phyloP scores from a whole-genome alignment of 352 stramenopile genomes.

The Thalassiosira sp. region DNA sequence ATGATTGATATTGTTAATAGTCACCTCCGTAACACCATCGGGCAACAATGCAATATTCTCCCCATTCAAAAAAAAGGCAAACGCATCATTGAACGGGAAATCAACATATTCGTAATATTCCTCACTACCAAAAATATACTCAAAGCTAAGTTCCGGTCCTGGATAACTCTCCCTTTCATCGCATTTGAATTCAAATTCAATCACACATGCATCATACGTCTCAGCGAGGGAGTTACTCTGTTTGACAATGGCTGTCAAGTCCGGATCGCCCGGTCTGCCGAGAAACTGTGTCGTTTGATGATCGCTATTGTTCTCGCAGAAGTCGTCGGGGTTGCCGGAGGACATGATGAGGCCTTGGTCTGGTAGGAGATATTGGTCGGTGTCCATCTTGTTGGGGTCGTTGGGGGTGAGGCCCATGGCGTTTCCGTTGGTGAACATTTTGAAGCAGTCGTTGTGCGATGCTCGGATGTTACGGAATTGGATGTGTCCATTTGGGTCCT shows the following conservation, averaged over 20 bases:
- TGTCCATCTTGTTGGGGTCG: not conserved
- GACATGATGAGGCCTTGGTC: conserved; percentile 29
- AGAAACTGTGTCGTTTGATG: conserved; percentile 4
- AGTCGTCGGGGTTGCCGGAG: conserved; percentile 20
- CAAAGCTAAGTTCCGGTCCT: conserved; percentile 7
- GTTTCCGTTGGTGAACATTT: conserved; percentile 18
- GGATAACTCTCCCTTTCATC: not conserved
- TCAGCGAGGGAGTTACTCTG: not conserved
- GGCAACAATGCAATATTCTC: conserved; percentile 36
- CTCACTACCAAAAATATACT: conserved; percentile 41
- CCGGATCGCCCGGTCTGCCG: not conserved
- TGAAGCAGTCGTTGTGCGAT: conserved; percentile 3
- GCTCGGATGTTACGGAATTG: conserved; percentile 31
- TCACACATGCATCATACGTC: conserved; percentile 26
- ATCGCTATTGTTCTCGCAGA: conserved; percentile 19
- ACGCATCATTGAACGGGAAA: conserved; percentile 29
- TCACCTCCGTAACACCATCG: conserved; percentile 9
- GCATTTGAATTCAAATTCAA: conserved; percentile 42
- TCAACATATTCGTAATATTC: conserved; percentile 47
- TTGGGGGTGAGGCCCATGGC: not conserved
- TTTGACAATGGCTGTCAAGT: conserved; percentile 2
- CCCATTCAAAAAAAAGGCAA: conserved; percentile 44
- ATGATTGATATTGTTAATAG: conserved; percentile 46
- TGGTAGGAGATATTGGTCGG: conserved; percentile 10
- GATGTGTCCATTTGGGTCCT: conserved; percentile 11